Evolutionary conservation across 2,329 filamentous ascomycete species (phyloP).

Genomic region (Coniochaeta sp.): DNA sequence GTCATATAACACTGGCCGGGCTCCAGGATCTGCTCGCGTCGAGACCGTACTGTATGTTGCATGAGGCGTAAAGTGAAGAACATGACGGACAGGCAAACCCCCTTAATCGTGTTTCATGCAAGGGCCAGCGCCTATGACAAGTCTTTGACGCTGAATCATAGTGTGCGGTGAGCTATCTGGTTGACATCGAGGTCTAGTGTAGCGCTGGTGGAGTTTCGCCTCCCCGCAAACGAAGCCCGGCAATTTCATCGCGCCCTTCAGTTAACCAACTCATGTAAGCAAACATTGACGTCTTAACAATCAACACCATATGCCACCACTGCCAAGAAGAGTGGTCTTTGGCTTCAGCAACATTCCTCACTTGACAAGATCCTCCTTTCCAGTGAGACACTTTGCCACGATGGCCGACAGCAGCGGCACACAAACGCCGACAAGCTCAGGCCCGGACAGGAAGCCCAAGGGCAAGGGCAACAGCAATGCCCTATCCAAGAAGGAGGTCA

Average conservation of each 20-base stretch:
- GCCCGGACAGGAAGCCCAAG: conserved; percentile 2
- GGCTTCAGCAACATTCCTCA: not conserved
- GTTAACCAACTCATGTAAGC: not conserved
- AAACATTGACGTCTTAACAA: too few relatives aligned
- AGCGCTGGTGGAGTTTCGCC: not conserved
- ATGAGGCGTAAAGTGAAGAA: too few relatives aligned
- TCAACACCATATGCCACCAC: not conserved
- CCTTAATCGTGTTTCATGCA: too few relatives aligned
- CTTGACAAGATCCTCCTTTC: not conserved
- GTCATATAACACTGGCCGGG: too few relatives aligned
- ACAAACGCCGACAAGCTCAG: not conserved
- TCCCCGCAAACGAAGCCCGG: not conserved
- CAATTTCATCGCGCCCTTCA: not conserved
- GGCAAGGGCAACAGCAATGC: conserved; percentile 13
- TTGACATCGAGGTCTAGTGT: too few relatives aligned
- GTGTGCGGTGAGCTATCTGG: too few relatives aligned
- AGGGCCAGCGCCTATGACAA: too few relatives aligned
- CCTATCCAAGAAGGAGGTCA: conserved; percentile 46
- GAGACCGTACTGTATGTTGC: too few relatives aligned
- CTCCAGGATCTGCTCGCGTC: too few relatives aligned
- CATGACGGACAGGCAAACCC: too few relatives aligned
- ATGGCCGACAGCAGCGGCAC: not conserved
- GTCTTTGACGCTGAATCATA: too few relatives aligned
- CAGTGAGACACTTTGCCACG: not conserved
- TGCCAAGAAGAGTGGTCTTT: not conserved